Base-by-base conservation (phyloP, 2,329 filamentous ascomycete genomes). In the Talaromyces amestolkiae region DNA sequence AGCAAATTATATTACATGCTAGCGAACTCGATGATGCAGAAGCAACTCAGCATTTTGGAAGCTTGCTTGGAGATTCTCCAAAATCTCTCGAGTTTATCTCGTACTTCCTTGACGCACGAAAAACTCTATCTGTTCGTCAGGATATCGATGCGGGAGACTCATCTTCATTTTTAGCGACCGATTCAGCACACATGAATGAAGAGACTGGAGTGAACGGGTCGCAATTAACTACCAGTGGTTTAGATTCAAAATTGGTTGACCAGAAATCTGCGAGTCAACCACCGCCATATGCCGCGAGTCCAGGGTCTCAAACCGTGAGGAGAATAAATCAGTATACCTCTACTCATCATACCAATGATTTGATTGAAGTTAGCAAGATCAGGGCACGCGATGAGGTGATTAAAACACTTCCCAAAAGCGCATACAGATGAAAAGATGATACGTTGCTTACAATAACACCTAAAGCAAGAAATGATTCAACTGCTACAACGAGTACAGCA, bases 401-500 rank as follows among this genome's bases (percentile, higher is more conserved):
- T 66, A 8, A 47, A 22, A n/a, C 3, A 43, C 3, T 59, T 24
- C 19, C 15, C 5, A 19, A 47, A 17, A 47, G 11, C 31, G 8
- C 59, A 19, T 49, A 37, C n/a, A 13, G 24, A 59, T 6, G 33
- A 24, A n/a, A 11, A 2, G 6, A 31, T 54, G 47, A 33, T 43
- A 7, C 6, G 11, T 10, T 61, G 39, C 27, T 65, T 27, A 45
- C 27, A 33, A 56, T 37, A 63, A 19, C 22, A 51, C 19, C 58
- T 54, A 19, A 62, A 80, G 76, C 78, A 81, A 75, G 71, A 79
- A 39, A 82, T 83, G 78, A 79, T 82, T 64, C 76, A 79, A 53
- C 45, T 69, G 22, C 71, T 82, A 3, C 79, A 80, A 63, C 72
- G 56, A n/a, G 67, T 82, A 3, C 81, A 82, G 63, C 71, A 71